Base-by-base conservation (phyloP, 805 yeast species). In the Yamadazyma scolyti region DNA sequence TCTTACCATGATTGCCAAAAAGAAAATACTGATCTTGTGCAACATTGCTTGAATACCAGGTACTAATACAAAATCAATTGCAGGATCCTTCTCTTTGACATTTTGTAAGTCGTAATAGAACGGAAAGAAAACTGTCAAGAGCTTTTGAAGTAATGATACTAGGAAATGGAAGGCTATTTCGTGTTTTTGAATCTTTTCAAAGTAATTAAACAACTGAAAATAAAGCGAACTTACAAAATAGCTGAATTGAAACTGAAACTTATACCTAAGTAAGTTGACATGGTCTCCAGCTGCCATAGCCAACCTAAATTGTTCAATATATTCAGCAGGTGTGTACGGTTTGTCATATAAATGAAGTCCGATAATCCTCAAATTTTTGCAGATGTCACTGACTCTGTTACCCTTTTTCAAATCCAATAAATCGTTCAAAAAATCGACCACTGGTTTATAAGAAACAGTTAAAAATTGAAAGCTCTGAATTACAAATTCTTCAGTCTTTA, bases 1-100 rank as follows among this genome's bases (percentile, higher is more conserved):
- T 28, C 60, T 40, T 4, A 56, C 25, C 20, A 51, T 27, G 0
- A 58, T 23, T 2, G 56, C 41, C 11, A 59, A 46, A 22, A 35
- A 33, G 6, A 61, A 20, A 26, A 56, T 58, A 11, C 45, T 41
- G 4, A 48, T 38, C 36, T 50, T 54, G 31, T 61, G 65, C 22
- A 50, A 39, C 25, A 48, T 33, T 14, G 43, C 30, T 25, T 52
- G 51, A 8, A 57, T 23, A 5, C 52, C 33, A 12, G 78, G 75
- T 31, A 62, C 70, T 21, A 74, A 30, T 5, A 63, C 43, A 26
- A 59, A 53, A 23, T 61, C 70, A 4, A 64, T 56, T 0, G 68
- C 66, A 1, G 49, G 43, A 3, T 66, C 73, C 43, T 70, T 67
- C 40, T 44, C 31, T 27, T 56, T 49, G 33, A 61, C 51, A 20